Percentiles rank a stretch among this genome's conserved stretches.
phyloP scores from a whole-genome alignment of 257 asterid species.

The Fraxinus americana region DNA sequence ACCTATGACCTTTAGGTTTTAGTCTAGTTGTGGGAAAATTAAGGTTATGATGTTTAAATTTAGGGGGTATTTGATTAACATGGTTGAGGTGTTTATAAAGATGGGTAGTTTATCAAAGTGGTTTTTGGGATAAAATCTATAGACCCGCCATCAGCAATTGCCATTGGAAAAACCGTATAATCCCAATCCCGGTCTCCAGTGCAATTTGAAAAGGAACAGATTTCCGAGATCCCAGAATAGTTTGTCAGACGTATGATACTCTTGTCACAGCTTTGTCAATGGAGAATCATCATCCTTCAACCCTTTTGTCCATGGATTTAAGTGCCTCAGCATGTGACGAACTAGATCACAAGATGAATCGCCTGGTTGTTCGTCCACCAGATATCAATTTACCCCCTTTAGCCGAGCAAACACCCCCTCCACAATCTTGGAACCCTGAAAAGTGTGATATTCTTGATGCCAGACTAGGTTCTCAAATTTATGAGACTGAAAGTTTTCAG shows the following conservation, averaged over 20 bases:
- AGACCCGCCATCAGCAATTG: background rate
- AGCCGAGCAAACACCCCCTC: slow-evolving; percentile 2
- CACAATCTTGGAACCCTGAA: background rate
- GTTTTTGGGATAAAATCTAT: background rate
- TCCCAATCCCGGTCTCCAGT: background rate
- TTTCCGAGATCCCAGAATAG: background rate
- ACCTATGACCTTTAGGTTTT: background rate
- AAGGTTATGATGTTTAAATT: slow-evolving; percentile 6
- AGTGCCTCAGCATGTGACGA: slow-evolving; percentile 16
- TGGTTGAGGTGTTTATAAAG: slow-evolving; percentile 26
- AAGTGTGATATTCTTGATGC: background rate
- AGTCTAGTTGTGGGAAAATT: background rate
- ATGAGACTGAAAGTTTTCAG: background rate
- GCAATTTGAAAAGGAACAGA: too few relatives aligned
- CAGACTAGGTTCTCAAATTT: background rate
- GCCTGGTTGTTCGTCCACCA: slow-evolving; percentile 13
- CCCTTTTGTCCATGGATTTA: slow-evolving; percentile 6
- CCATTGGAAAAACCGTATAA: background rate
- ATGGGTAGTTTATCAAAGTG: background rate
- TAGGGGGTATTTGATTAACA: slow-evolving; percentile 36
- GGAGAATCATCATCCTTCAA: slow-evolving; percentile 5
- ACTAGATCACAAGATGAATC: slow-evolving; percentile 14
- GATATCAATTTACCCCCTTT: slow-evolving; percentile 16
- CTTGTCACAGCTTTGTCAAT: slow-evolving; percentile 6
- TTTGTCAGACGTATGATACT: slow-evolving; percentile 1